Evolutionary conservation across 1,139 yeast genomes (phyloP).

Genomic region (Suhomyces guaymorum): DNA sequence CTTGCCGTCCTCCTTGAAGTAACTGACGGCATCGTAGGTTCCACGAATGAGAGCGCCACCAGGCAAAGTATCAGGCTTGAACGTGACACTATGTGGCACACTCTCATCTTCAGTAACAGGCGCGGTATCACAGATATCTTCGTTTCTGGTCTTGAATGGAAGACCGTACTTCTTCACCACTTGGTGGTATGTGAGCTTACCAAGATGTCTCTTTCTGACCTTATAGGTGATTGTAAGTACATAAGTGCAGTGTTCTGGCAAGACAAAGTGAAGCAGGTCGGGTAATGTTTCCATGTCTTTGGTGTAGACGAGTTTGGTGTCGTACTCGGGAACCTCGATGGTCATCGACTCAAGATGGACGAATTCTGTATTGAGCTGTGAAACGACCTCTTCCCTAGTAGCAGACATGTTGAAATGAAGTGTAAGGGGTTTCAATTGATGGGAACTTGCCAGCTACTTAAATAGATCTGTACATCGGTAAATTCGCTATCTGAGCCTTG

Average conservation of each 20-base stretch:
- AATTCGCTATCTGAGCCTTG: too few relatives aligned
- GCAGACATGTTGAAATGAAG: not conserved
- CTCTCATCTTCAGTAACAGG: conserved; percentile 21
- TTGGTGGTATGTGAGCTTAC: conserved; percentile 33
- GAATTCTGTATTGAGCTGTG: conserved; percentile 27
- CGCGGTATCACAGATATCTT: conserved; percentile 23
- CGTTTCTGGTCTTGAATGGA: conserved; percentile 29
- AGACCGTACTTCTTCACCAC: conserved; percentile 34
- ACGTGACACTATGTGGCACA: conserved; percentile 21
- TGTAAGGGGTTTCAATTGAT: not conserved
- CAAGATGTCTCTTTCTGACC: conserved; percentile 28
- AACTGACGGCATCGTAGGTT: conserved; percentile 30
- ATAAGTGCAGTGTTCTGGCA: conserved; percentile 38
- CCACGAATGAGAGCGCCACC: conserved; percentile 39
- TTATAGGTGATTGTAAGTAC: conserved; percentile 30
- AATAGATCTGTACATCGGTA: too few relatives aligned
- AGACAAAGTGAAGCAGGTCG: conserved; percentile 27
- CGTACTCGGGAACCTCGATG: conserved; percentile 30
- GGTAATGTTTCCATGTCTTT: conserved; percentile 33
- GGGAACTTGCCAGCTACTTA: not conserved
- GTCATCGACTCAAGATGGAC: conserved; percentile 29
- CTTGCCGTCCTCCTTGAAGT: conserved; percentile 30
- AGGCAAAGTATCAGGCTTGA: conserved; percentile 36
- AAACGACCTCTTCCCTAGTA: conserved; percentile 19
- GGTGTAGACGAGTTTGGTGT: conserved; percentile 22